Evolutionary conservation across 2,329 filamentous ascomycete species (phyloP), one percentile per base, ranked within the genome.

Genomic region (Thelonectria olida): DNA sequence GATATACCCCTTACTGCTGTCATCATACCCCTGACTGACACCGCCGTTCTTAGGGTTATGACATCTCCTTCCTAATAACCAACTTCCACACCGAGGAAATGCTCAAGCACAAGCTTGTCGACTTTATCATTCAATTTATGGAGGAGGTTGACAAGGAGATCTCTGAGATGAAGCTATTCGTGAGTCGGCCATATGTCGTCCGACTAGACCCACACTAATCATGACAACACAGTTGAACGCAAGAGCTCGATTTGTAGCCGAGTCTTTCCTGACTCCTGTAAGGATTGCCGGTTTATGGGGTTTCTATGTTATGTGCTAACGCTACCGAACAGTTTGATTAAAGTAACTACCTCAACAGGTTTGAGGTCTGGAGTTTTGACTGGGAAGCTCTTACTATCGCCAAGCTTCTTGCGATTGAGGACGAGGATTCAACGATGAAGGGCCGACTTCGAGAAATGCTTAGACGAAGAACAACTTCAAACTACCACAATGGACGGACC

Each of bases 141-240:
- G 95, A 99, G 79, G 96, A 99, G 78, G 96, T 99, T 5, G 96
- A 99, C 79, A 99, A 99, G 85, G 96, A 99, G 80, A 99, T 99
- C 62, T 98, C 96, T 3, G 96, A 99, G 82, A 98, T 99, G 96
- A 99, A 99, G 86, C 90, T 99, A 73, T 99, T 99, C 80, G 95
- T 97, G 86, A 70, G 92, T 84, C 28, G 47, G n/a, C 42, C 5
- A 20, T 15, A 28, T 20, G 22, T 19, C 3, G 38, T 13, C 27
- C 13, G 17, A 28, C 39, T 19, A 27, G 20, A 27, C 66, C 72
- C 45, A 75, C 58, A 62, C 31, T 56, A 28, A 54, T 34, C 10
- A 49, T 19, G 12, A 19, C 25, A 28, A 23, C 54, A 13, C 73
- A 97, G 95, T 84, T 99, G 77, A 99, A 99, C 78, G 94, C 96